These are phyloP conservation scores for Penicillium atrosanguineum DNA, from an alignment of 495 filamentous ascomycete species.

Conservation along the genomic window DNA sequence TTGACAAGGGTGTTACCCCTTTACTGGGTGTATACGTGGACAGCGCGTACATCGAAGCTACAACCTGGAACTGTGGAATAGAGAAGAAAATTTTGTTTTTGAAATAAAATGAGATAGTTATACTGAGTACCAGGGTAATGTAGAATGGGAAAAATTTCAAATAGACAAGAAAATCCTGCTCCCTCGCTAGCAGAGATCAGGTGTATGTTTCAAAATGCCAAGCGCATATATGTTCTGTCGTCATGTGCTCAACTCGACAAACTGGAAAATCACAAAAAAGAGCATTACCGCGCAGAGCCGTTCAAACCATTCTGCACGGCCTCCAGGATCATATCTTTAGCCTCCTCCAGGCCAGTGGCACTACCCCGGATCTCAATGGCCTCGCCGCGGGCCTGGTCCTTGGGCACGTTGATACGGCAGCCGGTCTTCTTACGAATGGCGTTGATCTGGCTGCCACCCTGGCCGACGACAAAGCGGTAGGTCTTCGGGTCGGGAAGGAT, in stretches of 20 bases:
- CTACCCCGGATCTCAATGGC: constrained; percentile 85
- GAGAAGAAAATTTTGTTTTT: constrained; percentile 23
- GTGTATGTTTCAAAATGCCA: constrained; percentile 13
- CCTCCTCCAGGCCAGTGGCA: constrained; percentile 78
- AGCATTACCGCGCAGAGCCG: constrained; percentile 23
- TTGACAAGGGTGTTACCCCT: neutral
- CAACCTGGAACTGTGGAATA: neutral
- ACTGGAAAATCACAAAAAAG: constrained; percentile 4
- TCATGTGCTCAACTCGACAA: neutral
- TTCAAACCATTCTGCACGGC: constrained; percentile 57
- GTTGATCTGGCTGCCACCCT: constrained; percentile 87
- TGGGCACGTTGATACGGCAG: constrained; percentile 87
- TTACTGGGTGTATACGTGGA: neutral
- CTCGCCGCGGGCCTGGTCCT: constrained; percentile 71
- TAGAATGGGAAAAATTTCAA: constrained; percentile 4
- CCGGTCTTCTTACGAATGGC: constrained; percentile 86
- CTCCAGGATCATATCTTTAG: constrained; percentile 82
- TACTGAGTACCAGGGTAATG: constrained; percentile 12
- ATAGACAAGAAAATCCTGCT: constrained; percentile 19
- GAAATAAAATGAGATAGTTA: constrained; percentile 11
- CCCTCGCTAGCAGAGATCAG: constrained; percentile 2
- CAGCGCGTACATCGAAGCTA: neutral
- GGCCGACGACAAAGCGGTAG: constrained; percentile 87
- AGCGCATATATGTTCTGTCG: constrained; percentile 18
- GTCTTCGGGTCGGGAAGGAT: constrained; percentile 84